Percentiles rank a stretch among this genome's conserved stretches.
These are phyloP conservation scores for Pachyrhizus erosus DNA, from an alignment of 306 rosid genomes.

Conservation along the genomic window DNA sequence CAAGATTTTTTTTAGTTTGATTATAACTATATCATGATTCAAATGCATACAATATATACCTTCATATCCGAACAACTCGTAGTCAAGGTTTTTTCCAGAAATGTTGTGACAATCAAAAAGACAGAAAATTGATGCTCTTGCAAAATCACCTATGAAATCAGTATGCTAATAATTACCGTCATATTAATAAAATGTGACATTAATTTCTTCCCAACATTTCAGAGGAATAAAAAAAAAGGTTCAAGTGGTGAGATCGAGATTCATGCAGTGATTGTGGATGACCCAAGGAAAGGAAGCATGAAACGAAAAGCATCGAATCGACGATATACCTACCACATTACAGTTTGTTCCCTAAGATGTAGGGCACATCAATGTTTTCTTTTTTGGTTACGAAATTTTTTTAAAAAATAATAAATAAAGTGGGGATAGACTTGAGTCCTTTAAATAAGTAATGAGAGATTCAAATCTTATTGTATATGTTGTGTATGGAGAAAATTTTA, in stretches of 20 bases:
- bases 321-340: conserved; percentile 37
- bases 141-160: conserved; percentile 24
- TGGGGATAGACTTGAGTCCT: neutral
- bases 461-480: too few species aligned
- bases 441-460: too few species aligned
- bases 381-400: neutral
- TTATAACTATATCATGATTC: conserved; percentile 3
- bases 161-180: conserved; percentile 8
- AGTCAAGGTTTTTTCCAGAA: neutral
- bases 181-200: neutral
- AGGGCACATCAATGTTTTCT: conserved; percentile 10
- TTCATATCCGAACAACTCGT: neutral
- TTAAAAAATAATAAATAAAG: neutral
- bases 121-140: conserved; percentile 3
- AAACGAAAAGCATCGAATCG: conserved; percentile 27
- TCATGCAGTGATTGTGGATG: conserved; percentile 1
- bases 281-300: conserved; percentile 38
- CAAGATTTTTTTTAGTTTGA: neutral
- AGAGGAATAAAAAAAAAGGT: neutral
- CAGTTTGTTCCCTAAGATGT: conserved; percentile 35
- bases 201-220: neutral
- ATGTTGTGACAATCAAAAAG: conserved; percentile 14
- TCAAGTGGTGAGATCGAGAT: neutral
- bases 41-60: neutral
- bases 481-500: too few species aligned